These are phyloP conservation scores for Penicillium waksmanii DNA, from an alignment of 495 filamentous ascomycete species.

Conservation along the genomic window DNA sequence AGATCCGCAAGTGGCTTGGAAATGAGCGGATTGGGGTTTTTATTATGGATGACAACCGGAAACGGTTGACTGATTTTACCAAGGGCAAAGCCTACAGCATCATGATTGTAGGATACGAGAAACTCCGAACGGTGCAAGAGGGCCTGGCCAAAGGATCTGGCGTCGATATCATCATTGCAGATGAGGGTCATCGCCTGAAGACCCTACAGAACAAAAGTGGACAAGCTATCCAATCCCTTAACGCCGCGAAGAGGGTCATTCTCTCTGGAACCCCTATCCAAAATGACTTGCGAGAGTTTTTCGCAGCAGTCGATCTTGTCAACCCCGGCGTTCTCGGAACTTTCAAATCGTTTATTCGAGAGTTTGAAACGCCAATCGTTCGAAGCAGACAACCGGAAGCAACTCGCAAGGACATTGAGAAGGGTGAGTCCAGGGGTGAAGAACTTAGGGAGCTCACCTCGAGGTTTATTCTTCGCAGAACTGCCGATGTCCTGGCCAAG, in stretches of 20 bases:
- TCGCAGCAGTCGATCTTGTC: constrained; percentile 77
- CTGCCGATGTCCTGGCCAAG: constrained; percentile 72
- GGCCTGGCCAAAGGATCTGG: constrained; percentile 65
- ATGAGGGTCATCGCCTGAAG: constrained; percentile 82
- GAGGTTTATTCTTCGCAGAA: constrained; percentile 76
- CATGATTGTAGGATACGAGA: constrained; percentile 87
- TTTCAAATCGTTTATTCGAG: constrained; percentile 68
- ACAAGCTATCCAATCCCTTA: constrained; percentile 72
- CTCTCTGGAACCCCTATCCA: constrained; percentile 80
- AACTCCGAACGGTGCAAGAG: constrained; percentile 68
- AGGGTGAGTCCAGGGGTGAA: constrained; percentile 69
- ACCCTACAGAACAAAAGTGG: constrained; percentile 82
- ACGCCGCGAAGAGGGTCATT: constrained; percentile 68
- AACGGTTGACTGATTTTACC: constrained; percentile 73
- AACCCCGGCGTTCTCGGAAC: constrained; percentile 75
- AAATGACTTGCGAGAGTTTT: constrained; percentile 81
- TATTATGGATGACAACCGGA: constrained; percentile 68
- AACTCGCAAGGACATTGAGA: constrained; percentile 66
- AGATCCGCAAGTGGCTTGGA: constrained; percentile 81
- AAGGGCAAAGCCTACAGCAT: constrained; percentile 73
- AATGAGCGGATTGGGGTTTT: constrained; percentile 78
- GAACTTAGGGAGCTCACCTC: constrained; percentile 70
- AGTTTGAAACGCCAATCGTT: constrained; percentile 75
- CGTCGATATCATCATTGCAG: constrained; percentile 78
- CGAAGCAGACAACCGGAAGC: constrained; percentile 74